Evolutionary conservation across 1,284 basidiomycete genomes (phyloP), one percentile per base, ranked within the genome.

Genomic region (Pulveroboletus sp.): DNA sequence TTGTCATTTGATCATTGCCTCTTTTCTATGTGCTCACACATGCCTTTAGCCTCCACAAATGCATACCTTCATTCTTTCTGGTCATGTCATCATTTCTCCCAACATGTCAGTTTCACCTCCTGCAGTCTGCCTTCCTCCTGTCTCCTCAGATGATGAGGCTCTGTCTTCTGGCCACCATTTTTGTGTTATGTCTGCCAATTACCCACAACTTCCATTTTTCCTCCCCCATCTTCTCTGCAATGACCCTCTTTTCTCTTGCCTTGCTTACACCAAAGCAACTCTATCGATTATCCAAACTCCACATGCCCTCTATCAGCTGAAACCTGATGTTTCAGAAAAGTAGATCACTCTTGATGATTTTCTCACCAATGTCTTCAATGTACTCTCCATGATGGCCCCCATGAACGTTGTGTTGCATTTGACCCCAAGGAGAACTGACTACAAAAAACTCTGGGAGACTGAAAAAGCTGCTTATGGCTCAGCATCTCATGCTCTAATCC

Each of bases 211-310:
- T n/a, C 49, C 44, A 2, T 58, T 31, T 43, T 47, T 44, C 29
- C 48, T 58, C 8, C 12, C 3, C 9, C 7, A 43, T 15, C 20
- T 11, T 28, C 18, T 56, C 28, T 17, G 3, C 6, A 33, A 39
- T 8, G 35, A 49, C 18, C 49, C 44, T 5, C 49, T 56, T 11
- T 58, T 58, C 20, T 58, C 57, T n/a, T 58, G 57, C 40, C 57
- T 58, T 2, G 35, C n/a, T 9, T 56, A 56, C 24, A 39, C 10
- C 9, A 40, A 56, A 11, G 14, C 2, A 10, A 38, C 12, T 18
- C 33, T 38, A 38, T n/a, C 10, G 5, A 38, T 38, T 4, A 15
- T 38, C 20, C 25, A 20, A 12, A n/a, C n/a, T n/a, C 14, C 11
- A 17, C 4, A 45, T 12, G 4, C 10, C 4, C 38, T 56, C 29